Evolutionary conservation across 176 grass and related monocot genomes (phyloP).

Genomic region (Phoenix roebelenii): DNA sequence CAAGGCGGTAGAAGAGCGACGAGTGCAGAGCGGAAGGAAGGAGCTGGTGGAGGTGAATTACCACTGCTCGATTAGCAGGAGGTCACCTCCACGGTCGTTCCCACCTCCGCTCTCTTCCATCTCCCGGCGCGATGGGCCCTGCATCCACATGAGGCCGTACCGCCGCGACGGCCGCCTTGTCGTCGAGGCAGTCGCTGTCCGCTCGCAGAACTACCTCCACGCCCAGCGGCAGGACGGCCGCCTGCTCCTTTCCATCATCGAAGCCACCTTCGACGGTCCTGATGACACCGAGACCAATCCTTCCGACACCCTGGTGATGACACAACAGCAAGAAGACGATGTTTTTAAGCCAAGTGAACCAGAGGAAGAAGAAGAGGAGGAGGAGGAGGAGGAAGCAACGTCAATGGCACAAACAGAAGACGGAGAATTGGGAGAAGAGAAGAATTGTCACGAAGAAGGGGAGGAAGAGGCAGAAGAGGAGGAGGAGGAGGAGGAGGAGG

Average conservation of each 20-base stretch:
- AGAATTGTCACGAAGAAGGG: too few relatives aligned
- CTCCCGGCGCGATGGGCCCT: constrained; percentile 64
- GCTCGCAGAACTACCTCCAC: constrained; percentile 75
- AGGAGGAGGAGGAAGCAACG: background rate
- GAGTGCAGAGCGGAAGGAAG: background rate
- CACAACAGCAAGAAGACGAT: background rate
- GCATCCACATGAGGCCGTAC: constrained; percentile 58
- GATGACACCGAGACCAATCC: background rate
- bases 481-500: constrained; percentile 36
- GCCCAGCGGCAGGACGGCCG: constrained; percentile 52
- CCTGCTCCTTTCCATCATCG: constrained; percentile 73
- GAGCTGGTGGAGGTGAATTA: constrained; percentile 62
- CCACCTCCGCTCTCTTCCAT: constrained; percentile 76
- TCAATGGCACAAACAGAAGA: constrained; percentile 17
- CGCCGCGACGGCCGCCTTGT: constrained; percentile 73
- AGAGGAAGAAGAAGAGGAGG: background rate
- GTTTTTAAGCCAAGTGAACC: too few relatives aligned
- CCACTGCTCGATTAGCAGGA: constrained; percentile 35
- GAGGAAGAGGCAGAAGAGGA: constrained; percentile 14
- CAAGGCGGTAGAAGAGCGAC: too few relatives aligned
- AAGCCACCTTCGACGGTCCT: constrained; percentile 27
- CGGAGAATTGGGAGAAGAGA: constrained; percentile 9
- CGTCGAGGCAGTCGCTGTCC: constrained; percentile 52
- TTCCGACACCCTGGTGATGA: background rate
- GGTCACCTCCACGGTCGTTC: constrained; percentile 27